Percentiles rank a stretch among this genome's conserved stretches.
Evolutionary conservation across 1,139 yeast genomes (phyloP).

Genomic region (Hansenula lynferdii): DNA sequence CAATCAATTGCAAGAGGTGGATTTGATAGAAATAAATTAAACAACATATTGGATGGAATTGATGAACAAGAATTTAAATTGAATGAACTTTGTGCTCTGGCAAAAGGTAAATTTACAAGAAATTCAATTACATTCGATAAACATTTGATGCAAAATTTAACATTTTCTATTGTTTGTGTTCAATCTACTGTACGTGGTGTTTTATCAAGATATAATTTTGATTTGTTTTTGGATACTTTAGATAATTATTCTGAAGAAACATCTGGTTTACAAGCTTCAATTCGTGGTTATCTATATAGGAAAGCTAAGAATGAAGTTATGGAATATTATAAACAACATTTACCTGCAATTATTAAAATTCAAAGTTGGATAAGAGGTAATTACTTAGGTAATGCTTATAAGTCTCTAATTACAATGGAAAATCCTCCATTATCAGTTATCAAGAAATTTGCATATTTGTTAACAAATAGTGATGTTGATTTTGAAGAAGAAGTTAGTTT

Average conservation of each 20-base stretch:
- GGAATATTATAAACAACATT: constrained; percentile 49
- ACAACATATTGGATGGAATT: constrained; percentile 13
- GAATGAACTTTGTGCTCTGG: constrained; percentile 27
- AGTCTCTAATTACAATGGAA: constrained; percentile 57
- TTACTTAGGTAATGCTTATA: constrained; percentile 70
- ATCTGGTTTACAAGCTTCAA: constrained; percentile 31
- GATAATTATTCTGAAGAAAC: constrained; percentile 33
- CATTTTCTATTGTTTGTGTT: constrained; percentile 24
- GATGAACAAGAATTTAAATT: constrained; percentile 17
- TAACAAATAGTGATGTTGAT: constrained; percentile 72
- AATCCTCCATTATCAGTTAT: constrained; percentile 80
- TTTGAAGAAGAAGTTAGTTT: constrained; percentile 72
- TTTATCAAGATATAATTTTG: constrained; percentile 43
- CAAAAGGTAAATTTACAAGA: constrained; percentile 26
- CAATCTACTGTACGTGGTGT: constrained; percentile 44
- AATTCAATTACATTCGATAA: constrained; percentile 6
- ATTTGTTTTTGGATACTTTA: constrained; percentile 43
- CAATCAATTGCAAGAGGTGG: constrained; percentile 56
- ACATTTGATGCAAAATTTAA: constrained; percentile 20
- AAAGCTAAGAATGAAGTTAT: constrained; percentile 31
- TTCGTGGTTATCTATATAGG: constrained; percentile 30
- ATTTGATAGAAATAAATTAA: constrained; percentile 37
- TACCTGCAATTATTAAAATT: constrained; percentile 56
- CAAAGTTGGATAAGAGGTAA: constrained; percentile 72
- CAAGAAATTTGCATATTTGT: constrained; percentile 67